Base-by-base conservation (phyloP, 768 basidiomycete species). In the Russula brevipes region DNA sequence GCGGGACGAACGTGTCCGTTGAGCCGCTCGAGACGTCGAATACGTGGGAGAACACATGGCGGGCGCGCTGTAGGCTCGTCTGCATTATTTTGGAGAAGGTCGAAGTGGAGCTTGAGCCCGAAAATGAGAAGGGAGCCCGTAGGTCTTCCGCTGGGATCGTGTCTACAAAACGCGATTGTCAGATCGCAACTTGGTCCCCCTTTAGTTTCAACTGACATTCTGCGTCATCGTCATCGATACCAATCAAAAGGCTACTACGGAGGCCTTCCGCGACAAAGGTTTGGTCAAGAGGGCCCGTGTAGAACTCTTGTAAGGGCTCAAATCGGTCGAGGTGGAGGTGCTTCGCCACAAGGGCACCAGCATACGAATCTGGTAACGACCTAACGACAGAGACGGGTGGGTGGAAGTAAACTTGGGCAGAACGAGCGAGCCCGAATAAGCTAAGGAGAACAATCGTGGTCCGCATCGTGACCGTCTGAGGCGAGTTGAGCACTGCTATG, bases 311-410 rank as follows among this genome's bases (percentile, higher is more conserved):
- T 35, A 84, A 72, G 31, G 77, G 74, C 69, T 88, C 86, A 66
- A 85, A 85, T 19, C 74, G 74, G 68, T 90, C 89, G 5, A 90
- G 79, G n/a, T 85, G 84, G 11, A 91, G 80, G 71, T 91, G 88
- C 57, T 81, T 82, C 19, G 87, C 82, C 38, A 91, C 76, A 6
- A 78, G 82, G 41, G 82, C 78, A 68, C 80, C 84, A 47, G 85
- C 85, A 54, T 54, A 6, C 11, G 55, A 54, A n/a, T 53, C 51
- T 38, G 59, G 49, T 33, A 60, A 24, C 4, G 16, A 39, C 19
- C 46, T 54, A 5, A 41, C 7, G 30, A 42, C 31, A 11, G 5
- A 1, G 35, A 63, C 35, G 5, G 35, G 53, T 36, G 67, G 66
- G 30, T 64, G 55, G 2, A 63, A 46, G 49, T 66, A 68, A 6